phyloP scores from a whole-genome alignment of 192 early-diverging fungal species.

The Helicostylum pulchrum region DNA sequence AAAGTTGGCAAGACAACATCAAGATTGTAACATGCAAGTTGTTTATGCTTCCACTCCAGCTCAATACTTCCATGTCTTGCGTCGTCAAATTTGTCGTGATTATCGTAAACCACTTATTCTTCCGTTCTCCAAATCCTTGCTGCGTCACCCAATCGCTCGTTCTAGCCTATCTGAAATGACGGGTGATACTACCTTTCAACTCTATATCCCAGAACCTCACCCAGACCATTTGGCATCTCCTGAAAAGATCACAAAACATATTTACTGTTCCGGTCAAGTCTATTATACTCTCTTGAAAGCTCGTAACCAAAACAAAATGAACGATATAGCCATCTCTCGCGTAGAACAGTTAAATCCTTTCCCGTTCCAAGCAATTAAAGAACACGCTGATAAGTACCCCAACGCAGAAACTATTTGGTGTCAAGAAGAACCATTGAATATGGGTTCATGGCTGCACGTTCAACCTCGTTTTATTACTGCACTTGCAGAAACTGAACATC shows the following conservation, averaged over 20 bases:
- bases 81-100: constrained; percentile 93
- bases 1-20: constrained; percentile 85
- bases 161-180: constrained; percentile 80
- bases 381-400: constrained; percentile 85
- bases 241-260: constrained; percentile 86
- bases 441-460: constrained; percentile 87
- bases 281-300: constrained; percentile 90
- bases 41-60: constrained; percentile 91
- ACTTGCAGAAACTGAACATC: constrained; percentile 65
- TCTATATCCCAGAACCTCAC: constrained; percentile 89
- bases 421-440: constrained; percentile 95
- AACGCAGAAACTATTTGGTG: constrained; percentile 88
- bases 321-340: constrained; percentile 86
- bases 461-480: constrained; percentile 82
- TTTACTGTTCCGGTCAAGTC: constrained; percentile 95
- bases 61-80: constrained; percentile 94
- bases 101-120: constrained; percentile 88
- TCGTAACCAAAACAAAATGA: constrained; percentile 83
- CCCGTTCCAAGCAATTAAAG: constrained; percentile 88
- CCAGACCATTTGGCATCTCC: constrained; percentile 68
- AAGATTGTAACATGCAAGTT: constrained; percentile 98
- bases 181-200: constrained; percentile 76
- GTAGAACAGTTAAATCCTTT: constrained; percentile 94
- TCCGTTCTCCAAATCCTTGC: constrained; percentile 79
- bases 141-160: constrained; percentile 90